phyloP scores from a whole-genome alignment of 306 rosid species.

The Dalbergia cultrata region DNA sequence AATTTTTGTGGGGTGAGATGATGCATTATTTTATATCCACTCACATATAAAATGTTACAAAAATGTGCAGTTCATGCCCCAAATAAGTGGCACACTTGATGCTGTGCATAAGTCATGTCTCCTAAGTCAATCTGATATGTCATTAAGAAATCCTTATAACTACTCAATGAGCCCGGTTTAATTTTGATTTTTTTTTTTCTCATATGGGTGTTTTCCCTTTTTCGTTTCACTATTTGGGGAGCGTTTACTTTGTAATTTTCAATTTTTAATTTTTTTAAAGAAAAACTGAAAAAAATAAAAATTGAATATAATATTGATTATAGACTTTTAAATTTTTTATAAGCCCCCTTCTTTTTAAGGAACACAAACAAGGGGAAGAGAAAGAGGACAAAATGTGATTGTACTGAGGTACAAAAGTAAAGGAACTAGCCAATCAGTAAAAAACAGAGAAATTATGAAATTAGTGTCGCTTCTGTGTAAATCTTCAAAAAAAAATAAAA shows the following conservation, averaged over 20 bases:
- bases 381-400: conserved; percentile 10
- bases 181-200: conserved; percentile 15
- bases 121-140: conserved; percentile 11
- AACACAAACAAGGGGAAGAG: not conserved
- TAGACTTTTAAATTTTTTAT: not conserved
- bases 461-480: conserved; percentile 38
- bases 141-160: conserved; percentile 14
- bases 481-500: conserved; percentile 28
- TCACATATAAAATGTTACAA: conserved; percentile 27
- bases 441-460: conserved; percentile 25
- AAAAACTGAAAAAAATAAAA: not conserved
- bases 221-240: too few species aligned
- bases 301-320: too few species aligned
- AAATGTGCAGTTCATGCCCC: conserved; percentile 37
- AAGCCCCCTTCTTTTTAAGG: not conserved
- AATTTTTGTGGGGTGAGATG: conserved; percentile 44
- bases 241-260: too few species aligned
- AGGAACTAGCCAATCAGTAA: conserved; percentile 15
- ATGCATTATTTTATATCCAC: conserved; percentile 45
- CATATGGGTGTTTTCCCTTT: not conserved
- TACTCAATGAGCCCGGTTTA: not conserved
- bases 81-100: conserved; percentile 32
- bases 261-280: too few species aligned
- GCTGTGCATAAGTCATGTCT: conserved; percentile 17
- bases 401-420: conserved; percentile 12